Evolutionary conservation across 23 red algal species (phyloP), one percentile per base, ranked within the genome.

Genomic region (Cyanidium caldarium): DNA sequence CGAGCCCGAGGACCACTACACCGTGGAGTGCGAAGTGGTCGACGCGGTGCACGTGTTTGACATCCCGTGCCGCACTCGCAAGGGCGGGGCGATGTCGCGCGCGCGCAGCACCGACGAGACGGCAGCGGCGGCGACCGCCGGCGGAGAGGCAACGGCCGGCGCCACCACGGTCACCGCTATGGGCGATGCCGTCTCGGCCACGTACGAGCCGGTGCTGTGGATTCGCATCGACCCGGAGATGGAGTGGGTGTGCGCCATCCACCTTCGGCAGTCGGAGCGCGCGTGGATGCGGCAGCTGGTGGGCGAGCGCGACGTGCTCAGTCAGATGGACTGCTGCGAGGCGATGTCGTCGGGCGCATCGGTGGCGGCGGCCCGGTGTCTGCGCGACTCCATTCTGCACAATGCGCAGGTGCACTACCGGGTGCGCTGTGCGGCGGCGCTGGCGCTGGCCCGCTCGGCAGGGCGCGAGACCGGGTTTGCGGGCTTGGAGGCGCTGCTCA

Each of bases 151-250:
- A 13, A 44, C 80, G 57, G 69, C 67, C 1, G 80, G 79, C 35
- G n/a, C n/a, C n/a, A n/a, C n/a, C n/a, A 81, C 79, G 21, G 73
- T 68, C 25, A 46, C 67, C 20, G 66, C 71, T 39, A 45, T 69
- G 16, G 76, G 80, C 14, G 42, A 75, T 42, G 31, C 37, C 16
- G 29, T 46, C 67, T 37, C 82, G 46, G 67, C 75, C 1, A 75
- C 68, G 2, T 68, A 77, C 3, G 82, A 77, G 14, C 80, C 87
- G 12, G 57, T 94, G 42, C 56, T 82, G 0, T 85, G 87, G 80
- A 74, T 94, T 44, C 71, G 87, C 38, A 46, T 94, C 40, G 87
- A 94, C 37, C 87, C 87, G 2, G 87, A 94, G n/a, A 44, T 67
- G 12, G 87, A 94, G 46, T 85, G 81, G 81, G 80, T 80, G 46